Base-by-base conservation (phyloP, 2,329 filamentous ascomycete genomes). In the Cordyceps cateniannulata region DNA sequence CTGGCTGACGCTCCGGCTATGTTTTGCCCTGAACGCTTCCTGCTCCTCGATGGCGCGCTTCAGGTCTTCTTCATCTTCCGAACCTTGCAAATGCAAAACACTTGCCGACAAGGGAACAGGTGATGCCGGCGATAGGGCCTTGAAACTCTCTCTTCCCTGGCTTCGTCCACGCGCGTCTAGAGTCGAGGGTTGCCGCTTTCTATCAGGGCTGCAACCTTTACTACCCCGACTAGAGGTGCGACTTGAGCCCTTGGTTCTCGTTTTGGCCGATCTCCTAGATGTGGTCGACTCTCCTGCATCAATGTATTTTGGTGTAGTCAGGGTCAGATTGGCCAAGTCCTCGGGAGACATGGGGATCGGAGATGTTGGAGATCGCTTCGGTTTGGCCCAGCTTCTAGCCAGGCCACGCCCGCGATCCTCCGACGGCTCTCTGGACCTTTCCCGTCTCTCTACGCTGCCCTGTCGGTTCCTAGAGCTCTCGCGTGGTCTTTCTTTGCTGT, bases 291-390 rank as follows among this genome's bases (percentile, higher is more conserved):
- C 80, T 20, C 66, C 70, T 2, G 65, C 64, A 2, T 71, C 69
- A 7, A 56, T 69, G 64, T 68, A 67, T 29, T 69, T 75, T 1
- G 79, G 77, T 1, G 77, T 83, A 64, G 81, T 83, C 54, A 88
- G 73, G 64, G 81, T 83, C 54, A 88, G 73, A 66, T 83, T 87
- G 69, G 85, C 84, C 62, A 90, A 71, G 68, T 97, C 92, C 67
- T 96, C 91, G 0, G 92, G 92, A 3, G 93, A 96, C 93, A 97
- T 97, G 3, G 93, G 91, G 2, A 96, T 83, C 0, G 93, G 93
- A 0, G 93, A 97, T 2, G 91, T 96, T 1, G 93, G 93, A 1
- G 93, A 97, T 24, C 90, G 83, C 74, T 96, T 96, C 20, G 89
- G 85, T 69, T 86, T 88, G 64, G 88, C 75, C 61, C 80, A 91